These are phyloP conservation scores for Phtheirospermum japonicum DNA, from an alignment of 257 asterid species.

Conservation along the genomic window DNA sequence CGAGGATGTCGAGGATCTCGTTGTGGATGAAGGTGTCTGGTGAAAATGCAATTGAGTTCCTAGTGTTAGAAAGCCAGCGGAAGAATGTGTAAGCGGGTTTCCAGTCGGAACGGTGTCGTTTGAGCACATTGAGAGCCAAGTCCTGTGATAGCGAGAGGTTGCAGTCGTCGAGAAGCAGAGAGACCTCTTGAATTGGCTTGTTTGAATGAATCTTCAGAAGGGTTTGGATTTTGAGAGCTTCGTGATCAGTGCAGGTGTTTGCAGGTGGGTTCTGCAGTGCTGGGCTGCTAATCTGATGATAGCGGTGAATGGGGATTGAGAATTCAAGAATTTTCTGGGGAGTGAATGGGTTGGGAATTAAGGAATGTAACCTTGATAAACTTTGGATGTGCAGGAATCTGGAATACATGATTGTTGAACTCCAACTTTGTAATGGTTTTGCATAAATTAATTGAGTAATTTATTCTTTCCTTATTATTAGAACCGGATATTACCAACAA, in stretches of 20 bases:
- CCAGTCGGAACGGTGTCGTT: slow-evolving; percentile 76
- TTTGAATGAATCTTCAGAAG: slow-evolving; percentile 45
- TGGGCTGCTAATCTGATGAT: slow-evolving; percentile 17
- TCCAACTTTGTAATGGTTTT: too few species aligned
- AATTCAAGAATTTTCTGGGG: slow-evolving; percentile 3
- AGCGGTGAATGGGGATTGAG: slow-evolving; percentile 28
- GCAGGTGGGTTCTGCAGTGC: slow-evolving; percentile 12
- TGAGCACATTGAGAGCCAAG: slow-evolving; percentile 59
- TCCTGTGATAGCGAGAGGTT: slow-evolving; percentile 43
- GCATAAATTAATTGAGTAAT: too few species aligned
- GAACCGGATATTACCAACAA: too few species aligned
- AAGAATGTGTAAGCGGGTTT: slow-evolving; percentile 67
- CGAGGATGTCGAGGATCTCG: slow-evolving; percentile 61
- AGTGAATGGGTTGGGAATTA: slow-evolving; percentile 21
- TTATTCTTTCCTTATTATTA: too few species aligned
- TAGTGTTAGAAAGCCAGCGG: slow-evolving; percentile 40
- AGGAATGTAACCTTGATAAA: slow-evolving; percentile 11
- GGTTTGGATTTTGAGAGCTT: slow-evolving; percentile 50
- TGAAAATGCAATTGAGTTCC: slow-evolving; percentile 24
- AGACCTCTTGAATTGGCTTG: slow-evolving; percentile 36
- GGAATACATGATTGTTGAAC: slow-evolving; percentile 26
- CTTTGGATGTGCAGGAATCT: slow-evolving; percentile 30
- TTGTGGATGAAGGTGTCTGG: slow-evolving; percentile 45
- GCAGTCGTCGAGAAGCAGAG: slow-evolving; percentile 41
- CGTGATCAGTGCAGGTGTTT: slow-evolving; percentile 33